These are phyloP conservation scores for Fusarium sp. DNA, from an alignment of 2,329 filamentous ascomycete genomes.

Conservation along the genomic window DNA sequence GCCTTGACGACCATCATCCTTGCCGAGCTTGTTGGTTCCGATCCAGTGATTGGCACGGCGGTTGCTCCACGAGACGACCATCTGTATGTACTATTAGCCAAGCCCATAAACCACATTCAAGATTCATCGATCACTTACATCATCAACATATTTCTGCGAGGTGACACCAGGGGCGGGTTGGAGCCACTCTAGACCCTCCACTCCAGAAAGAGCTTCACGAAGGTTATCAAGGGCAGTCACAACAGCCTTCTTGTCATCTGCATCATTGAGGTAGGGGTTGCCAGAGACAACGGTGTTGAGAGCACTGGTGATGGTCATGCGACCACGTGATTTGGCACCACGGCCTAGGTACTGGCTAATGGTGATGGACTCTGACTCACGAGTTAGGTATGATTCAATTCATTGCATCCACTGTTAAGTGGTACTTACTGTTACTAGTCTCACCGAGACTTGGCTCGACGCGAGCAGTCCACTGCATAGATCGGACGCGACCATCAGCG, in stretches of 20 bases:
- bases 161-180: constrained; percentile 11
- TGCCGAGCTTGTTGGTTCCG: constrained; percentile 19
- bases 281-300: constrained; percentile 18
- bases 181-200: constrained; percentile 10
- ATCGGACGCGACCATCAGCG: constrained; percentile 6
- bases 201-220: constrained; percentile 11
- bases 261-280: constrained; percentile 13
- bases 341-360: constrained; percentile 21
- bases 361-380: constrained; percentile 3
- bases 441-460: constrained; percentile 12
- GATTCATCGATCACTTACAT: background rate
- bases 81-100: background rate
- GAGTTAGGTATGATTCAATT: background rate
- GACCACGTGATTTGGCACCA: constrained; percentile 16
- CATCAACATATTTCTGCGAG: constrained; percentile 14
- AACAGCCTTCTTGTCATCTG: constrained; percentile 21
- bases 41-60: constrained; percentile 22
- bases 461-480: constrained; percentile 19
- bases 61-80: constrained; percentile 22
- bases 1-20: constrained; percentile 11
- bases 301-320: constrained; percentile 21
- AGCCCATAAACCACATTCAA: rapidly evolving
- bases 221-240: constrained; percentile 16
- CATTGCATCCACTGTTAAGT: rapidly evolving
- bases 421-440: constrained; percentile 10